phyloP scores from a whole-genome alignment of 2,329 filamentous ascomycete species.

The Diaporthe nobilis region DNA sequence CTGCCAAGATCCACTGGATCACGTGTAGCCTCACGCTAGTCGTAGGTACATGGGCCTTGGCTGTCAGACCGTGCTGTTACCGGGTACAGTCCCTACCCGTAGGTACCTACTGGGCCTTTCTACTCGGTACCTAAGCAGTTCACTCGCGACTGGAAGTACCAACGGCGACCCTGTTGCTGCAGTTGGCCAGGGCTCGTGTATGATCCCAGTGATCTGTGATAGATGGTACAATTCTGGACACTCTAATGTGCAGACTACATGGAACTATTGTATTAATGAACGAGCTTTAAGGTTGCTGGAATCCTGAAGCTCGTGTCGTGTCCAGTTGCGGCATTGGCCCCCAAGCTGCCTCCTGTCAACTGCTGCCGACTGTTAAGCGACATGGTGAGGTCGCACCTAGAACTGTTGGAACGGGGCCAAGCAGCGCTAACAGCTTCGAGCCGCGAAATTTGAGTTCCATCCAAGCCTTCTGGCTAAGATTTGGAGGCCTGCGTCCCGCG shows the following conservation, averaged over 20 bases:
- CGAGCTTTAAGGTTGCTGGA: neutral
- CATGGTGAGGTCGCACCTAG: slow-evolving; percentile 9
- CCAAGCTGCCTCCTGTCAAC: neutral
- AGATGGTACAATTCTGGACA: neutral
- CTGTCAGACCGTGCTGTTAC: neutral
- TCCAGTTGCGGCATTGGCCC: neutral
- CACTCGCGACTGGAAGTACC: neutral
- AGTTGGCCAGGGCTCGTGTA: neutral
- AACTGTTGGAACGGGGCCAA: neutral
- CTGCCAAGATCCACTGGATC: slow-evolving; percentile 15
- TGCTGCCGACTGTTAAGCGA: slow-evolving; percentile 14
- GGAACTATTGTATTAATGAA: neutral
- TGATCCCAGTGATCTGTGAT: neutral
- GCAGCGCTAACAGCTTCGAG: neutral
- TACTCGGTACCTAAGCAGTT: neutral
- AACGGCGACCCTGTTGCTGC: neutral
- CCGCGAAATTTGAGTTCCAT: slow-evolving; percentile 32
- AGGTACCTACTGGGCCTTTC: neutral
- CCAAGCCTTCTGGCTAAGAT: slow-evolving; percentile 28
- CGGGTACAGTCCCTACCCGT: neutral
- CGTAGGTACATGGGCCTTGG: neutral
- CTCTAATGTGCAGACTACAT: neutral
- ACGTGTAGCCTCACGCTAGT: slow-evolving; percentile 30
- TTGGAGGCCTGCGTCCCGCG: slow-evolving; percentile 27
- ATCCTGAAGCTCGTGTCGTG: slow-evolving; percentile 17